Conservation (phyloP, 441 rosid genomes). For the Mallotus repandus region DNA sequence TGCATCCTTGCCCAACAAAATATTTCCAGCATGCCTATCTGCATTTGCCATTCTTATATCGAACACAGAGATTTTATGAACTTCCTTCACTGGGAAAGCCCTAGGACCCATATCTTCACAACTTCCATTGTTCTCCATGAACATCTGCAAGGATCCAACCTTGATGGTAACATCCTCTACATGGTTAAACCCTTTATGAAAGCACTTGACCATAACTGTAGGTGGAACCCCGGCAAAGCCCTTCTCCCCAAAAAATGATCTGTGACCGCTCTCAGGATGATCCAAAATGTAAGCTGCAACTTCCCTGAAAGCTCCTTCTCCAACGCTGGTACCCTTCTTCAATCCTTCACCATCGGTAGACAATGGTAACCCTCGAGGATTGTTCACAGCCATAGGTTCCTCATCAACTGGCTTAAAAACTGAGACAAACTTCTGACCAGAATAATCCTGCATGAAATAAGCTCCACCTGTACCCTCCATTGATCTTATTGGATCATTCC, state of each 20-base stretch:
- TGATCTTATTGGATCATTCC: constrained; percentile 61
- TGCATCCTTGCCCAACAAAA: constrained; percentile 45
- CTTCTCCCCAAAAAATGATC: constrained; percentile 31
- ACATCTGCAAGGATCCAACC: constrained; percentile 82
- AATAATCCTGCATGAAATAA: constrained; percentile 68
- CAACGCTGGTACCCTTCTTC: constrained; percentile 87
- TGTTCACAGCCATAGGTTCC: constrained; percentile 80
- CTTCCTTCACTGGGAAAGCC: constrained; percentile 69
- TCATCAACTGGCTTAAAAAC: constrained; percentile 87
- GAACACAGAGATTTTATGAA: constrained; percentile 69
- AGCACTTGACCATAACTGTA: constrained; percentile 56
- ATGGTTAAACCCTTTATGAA: constrained; percentile 64
- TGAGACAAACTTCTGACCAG: constrained; percentile 56
- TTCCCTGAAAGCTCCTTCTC: constrained; percentile 84
- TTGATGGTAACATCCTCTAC: constrained; percentile 41
- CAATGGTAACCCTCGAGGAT: constrained; percentile 62
- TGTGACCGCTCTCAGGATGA: constrained; percentile 53
- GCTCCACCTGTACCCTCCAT: constrained; percentile 87
- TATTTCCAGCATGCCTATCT: constrained; percentile 84
- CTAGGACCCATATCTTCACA: constrained; percentile 87
- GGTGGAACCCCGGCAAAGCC: constrained; percentile 88
- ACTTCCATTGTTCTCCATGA: constrained; percentile 59
- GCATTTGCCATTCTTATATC: constrained; percentile 84
- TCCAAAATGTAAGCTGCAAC: constrained; percentile 83
- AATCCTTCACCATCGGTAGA: constrained; percentile 69